Evolutionary conservation across 257 asterid genomes (phyloP).

Genomic region (Nicotiana tomentosiformis): DNA sequence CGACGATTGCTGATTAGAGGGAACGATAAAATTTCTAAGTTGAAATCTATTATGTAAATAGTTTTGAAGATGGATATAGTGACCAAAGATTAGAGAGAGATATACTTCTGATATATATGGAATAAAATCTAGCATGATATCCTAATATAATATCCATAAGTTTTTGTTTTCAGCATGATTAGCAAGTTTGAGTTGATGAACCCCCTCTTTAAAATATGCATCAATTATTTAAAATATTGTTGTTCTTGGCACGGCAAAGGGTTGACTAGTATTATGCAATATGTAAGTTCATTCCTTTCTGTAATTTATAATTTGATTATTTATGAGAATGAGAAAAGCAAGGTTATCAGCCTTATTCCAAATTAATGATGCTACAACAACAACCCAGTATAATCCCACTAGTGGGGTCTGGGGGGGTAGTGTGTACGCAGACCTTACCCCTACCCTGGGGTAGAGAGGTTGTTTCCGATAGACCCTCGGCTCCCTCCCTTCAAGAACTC

Average conservation of each 20-base stretch:
- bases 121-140: neutral
- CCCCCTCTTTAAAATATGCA: too few species aligned
- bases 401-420: too few species aligned
- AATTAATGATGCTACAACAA: too few species aligned
- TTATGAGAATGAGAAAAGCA: neutral
- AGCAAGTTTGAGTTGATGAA: neutral
- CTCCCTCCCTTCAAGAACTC: too few species aligned
- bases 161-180: neutral
- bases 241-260: neutral
- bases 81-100: neutral
- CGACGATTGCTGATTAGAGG: neutral
- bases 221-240: neutral
- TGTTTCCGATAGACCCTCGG: too few species aligned
- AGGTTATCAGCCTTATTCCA: neutral
- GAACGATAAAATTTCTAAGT: neutral
- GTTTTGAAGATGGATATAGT: neutral
- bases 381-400: too few species aligned
- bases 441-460: too few species aligned
- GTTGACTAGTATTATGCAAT: neutral
- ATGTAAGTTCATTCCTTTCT: neutral
- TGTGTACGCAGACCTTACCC: too few species aligned
- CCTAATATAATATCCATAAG: neutral
- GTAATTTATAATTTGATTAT: neutral
- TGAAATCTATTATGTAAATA: too few species aligned
- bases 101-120: neutral